phyloP scores from a whole-genome alignment of 139 green algal species.

The Coelastrella sp. region DNA sequence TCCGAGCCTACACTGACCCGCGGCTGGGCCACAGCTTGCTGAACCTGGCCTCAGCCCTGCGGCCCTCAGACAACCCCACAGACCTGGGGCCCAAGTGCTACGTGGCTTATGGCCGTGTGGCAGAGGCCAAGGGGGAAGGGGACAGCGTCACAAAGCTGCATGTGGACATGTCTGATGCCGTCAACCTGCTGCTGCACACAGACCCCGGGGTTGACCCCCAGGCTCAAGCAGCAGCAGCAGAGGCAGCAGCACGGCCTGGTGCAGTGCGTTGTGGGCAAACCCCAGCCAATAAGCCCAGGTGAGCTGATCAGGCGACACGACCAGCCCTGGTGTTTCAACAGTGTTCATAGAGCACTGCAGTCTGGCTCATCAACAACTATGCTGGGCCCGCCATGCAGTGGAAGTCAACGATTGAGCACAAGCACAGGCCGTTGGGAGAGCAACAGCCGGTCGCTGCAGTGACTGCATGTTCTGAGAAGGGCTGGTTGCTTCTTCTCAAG shows the following conservation, averaged over 20 bases:
- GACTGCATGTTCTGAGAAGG: too few relatives aligned
- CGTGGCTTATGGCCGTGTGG: slow-evolving; percentile 55
- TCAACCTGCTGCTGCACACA: slow-evolving; percentile 53
- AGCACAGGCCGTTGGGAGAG: background rate
- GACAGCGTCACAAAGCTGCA: slow-evolving; percentile 95
- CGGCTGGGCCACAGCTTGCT: slow-evolving; percentile 46
- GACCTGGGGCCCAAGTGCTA: slow-evolving; percentile 73
- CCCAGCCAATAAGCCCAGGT: background rate
- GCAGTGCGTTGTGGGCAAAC: slow-evolving; percentile 16
- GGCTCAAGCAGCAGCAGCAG: background rate
- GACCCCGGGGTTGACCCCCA: slow-evolving; percentile 13
- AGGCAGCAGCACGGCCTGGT: background rate
- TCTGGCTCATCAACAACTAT: too few relatives aligned
- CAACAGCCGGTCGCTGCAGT: too few relatives aligned
- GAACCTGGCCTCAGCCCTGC: slow-evolving; percentile 62
- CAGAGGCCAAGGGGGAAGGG: slow-evolving; percentile 53
- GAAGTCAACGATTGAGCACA: background rate
- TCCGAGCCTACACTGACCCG: slow-evolving; percentile 54
- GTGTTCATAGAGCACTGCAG: too few relatives aligned
- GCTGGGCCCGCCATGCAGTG: too few relatives aligned
- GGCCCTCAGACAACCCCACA: slow-evolving; percentile 49
- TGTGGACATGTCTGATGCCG: slow-evolving; percentile 80
- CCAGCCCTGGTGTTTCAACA: background rate
- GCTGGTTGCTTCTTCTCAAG: too few relatives aligned
- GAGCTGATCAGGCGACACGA: background rate